These are phyloP conservation scores for Salvia hispanica DNA, from an alignment of 257 asterid species.

Conservation along the genomic window DNA sequence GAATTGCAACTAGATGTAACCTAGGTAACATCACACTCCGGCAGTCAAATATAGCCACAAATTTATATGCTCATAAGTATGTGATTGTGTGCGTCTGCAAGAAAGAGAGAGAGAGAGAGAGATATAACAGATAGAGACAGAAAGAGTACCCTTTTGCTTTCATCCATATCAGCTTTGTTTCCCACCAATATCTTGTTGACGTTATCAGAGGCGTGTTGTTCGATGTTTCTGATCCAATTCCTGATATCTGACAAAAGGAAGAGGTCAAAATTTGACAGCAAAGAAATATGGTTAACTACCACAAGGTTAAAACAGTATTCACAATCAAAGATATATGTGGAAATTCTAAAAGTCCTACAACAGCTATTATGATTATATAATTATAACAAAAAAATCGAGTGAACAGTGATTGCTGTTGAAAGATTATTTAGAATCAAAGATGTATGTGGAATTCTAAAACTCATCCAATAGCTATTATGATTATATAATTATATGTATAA, in stretches of 20 bases:
- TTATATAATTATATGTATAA: constrained; percentile 1
- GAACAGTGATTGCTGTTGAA: no score
- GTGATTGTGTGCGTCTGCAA: background rate
- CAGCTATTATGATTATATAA: no score
- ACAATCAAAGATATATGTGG: background rate
- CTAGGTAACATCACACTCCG: constrained; percentile 15
- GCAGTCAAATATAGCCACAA: constrained; percentile 5
- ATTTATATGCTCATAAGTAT: background rate
- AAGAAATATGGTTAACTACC: background rate
- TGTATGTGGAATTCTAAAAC: no score
- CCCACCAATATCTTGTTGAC: constrained; percentile 80
- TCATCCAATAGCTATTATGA: constrained; percentile 3
- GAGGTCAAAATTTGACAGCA: constrained; percentile 12
- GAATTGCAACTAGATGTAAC: constrained; percentile 17
- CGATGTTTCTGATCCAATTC: constrained; percentile 83
- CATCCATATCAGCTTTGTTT: constrained; percentile 93
- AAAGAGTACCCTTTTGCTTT: constrained; percentile 70
- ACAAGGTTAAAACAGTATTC: background rate
- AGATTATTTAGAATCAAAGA: no score
- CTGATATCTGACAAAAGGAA: constrained; percentile 53
- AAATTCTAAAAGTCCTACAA: background rate
- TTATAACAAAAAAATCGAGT: no score
- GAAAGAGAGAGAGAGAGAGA: background rate
- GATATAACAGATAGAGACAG: constrained; percentile 20
- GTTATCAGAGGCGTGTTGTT: constrained; percentile 78